Conservation (phyloP, 768 basidiomycete genomes). For the Lentinula boryana region DNA sequence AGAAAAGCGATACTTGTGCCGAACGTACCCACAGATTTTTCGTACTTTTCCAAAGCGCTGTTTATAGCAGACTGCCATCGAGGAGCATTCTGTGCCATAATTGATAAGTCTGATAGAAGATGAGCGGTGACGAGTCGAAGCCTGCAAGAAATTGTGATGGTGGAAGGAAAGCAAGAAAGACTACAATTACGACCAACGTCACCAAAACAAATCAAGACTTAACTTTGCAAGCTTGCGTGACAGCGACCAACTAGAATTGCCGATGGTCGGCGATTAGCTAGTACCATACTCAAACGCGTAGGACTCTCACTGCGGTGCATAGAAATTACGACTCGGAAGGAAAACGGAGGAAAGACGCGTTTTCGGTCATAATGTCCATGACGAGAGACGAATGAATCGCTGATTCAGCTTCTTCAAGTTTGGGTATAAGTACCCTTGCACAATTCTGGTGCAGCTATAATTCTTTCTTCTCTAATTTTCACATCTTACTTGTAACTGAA, state of each 20-base stretch:
- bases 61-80: conserved; percentile 45
- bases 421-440: too few relatives aligned
- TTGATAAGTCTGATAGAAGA: neutral
- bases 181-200: too few relatives aligned
- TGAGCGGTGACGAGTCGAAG: neutral
- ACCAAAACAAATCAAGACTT: too few relatives aligned
- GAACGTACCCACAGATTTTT: conserved; percentile 31
- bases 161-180: neutral
- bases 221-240: too few relatives aligned
- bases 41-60: conserved; percentile 32
- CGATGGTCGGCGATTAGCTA: too few relatives aligned
- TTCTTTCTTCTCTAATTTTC: neutral
- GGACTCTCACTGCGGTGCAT: too few relatives aligned
- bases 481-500: neutral
- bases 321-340: neutral
- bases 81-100: conserved; percentile 20
- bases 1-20: neutral
- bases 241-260: too few relatives aligned
- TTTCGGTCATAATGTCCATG: neutral
- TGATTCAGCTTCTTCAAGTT: neutral
- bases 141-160: neutral
- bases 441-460: too few relatives aligned
- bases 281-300: too few relatives aligned
- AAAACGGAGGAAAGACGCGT: neutral
- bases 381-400: neutral